phyloP scores from a whole-genome alignment of 164 flowering plant species.

The Liriodendron chinense region DNA sequence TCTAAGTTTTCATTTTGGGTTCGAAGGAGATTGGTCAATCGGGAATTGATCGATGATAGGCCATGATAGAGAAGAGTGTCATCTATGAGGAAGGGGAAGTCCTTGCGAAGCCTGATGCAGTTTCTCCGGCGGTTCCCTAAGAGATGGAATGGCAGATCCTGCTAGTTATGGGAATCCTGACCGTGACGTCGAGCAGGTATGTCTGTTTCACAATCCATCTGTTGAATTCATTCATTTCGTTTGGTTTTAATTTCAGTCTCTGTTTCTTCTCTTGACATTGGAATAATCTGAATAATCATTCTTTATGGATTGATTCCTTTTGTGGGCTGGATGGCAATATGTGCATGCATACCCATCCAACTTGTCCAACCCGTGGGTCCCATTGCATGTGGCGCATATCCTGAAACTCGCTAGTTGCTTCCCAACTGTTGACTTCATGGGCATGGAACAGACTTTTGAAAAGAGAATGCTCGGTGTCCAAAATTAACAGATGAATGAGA shows the following conservation, averaged over 20 bases:
- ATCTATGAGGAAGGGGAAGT: slow-evolving; percentile 1
- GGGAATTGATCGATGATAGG: background rate
- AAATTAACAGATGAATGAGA: too few species aligned
- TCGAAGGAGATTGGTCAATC: background rate
- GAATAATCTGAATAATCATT: too few species aligned
- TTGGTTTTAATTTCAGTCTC: background rate
- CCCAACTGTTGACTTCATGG: too few species aligned
- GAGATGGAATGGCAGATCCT: slow-evolving; percentile 91
- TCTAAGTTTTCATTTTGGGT: background rate
- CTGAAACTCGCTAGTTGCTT: too few species aligned
- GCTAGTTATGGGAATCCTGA: slow-evolving; percentile 59
- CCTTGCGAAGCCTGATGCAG: background rate
- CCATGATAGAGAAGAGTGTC: background rate
- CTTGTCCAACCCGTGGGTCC: too few species aligned
- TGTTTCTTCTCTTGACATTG: background rate
- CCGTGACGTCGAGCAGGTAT: slow-evolving; percentile 71
- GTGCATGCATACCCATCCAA: too few species aligned
- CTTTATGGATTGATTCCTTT: too few species aligned
- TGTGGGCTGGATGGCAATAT: too few species aligned
- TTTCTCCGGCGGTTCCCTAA: slow-evolving; percentile 1
- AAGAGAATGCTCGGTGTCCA: too few species aligned
- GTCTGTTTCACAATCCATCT: background rate
- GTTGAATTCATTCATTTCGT: background rate
- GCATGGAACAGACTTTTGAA: too few species aligned
- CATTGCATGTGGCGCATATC: too few species aligned